phyloP scores from a whole-genome alignment of 352 stramenopile species.

The Phytophthora colocasiae region DNA sequence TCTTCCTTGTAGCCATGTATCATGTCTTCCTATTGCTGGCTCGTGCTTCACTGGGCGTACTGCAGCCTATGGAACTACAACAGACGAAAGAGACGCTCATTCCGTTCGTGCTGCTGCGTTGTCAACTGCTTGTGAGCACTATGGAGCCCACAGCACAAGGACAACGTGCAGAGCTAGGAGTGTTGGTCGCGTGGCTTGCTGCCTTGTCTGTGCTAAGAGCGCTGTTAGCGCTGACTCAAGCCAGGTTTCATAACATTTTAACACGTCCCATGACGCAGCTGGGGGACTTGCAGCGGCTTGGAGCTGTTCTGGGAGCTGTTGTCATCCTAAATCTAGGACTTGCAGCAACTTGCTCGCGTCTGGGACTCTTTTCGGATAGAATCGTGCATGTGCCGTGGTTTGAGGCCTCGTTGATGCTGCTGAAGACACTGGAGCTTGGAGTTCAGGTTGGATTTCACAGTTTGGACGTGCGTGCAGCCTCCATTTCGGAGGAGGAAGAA shows the following conservation, averaged over 20 bases:
- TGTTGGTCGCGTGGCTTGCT: conserved; percentile 76
- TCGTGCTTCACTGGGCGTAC: conserved; percentile 48
- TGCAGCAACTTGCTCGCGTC: conserved; percentile 43
- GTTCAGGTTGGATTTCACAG: conserved; percentile 78
- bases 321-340: conserved; percentile 55
- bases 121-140: conserved; percentile 73
- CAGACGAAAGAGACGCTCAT: conserved; percentile 86
- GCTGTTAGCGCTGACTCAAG: conserved; percentile 65
- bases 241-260: conserved; percentile 72
- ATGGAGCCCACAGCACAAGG: conserved; percentile 47
- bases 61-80: conserved; percentile 67
- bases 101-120: conserved; percentile 79
- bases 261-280: conserved; percentile 69
- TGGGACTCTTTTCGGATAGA: conserved; percentile 53
- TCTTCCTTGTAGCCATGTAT: conserved; percentile 75
- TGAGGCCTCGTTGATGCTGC: conserved; percentile 69
- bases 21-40: conserved; percentile 65
- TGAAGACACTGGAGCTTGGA: conserved; percentile 71
- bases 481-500: conserved; percentile 40
- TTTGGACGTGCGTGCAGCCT: conserved; percentile 50
- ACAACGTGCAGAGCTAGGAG: conserved; percentile 43
- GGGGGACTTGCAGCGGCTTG: conserved; percentile 63
- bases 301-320: conserved; percentile 46
- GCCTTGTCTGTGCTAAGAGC: conserved; percentile 65
- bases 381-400: conserved; percentile 82